phyloP scores from a whole-genome alignment of 1,139 yeast species.

The Hyphopichia fennica region DNA sequence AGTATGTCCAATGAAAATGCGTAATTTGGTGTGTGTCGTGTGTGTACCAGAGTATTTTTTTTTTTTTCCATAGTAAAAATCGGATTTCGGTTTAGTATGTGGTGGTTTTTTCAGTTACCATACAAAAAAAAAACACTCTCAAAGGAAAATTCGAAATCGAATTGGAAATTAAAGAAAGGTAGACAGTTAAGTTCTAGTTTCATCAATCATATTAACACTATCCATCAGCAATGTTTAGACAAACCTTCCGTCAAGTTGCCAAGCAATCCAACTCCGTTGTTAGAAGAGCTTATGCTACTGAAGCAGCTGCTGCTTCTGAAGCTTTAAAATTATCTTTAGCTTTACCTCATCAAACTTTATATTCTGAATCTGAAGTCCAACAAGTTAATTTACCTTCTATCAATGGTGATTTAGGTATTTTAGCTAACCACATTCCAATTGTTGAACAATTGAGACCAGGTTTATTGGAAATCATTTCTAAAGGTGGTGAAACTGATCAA shows the following conservation, averaged over 20 bases:
- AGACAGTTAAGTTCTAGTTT: neutral
- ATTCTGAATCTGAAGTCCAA: constrained; percentile 53
- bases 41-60: neutral
- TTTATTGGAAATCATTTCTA: constrained; percentile 85
- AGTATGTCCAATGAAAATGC: neutral
- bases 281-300: constrained; percentile 89
- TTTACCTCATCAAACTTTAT: constrained; percentile 77
- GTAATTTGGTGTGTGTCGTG: neutral
- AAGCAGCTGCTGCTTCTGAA: constrained; percentile 69
- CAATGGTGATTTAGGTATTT: constrained; percentile 95
- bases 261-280: constrained; percentile 62
- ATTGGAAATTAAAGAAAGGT: neutral
- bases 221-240: constrained; percentile 58
- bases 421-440: constrained; percentile 97
- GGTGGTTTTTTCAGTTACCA: neutral
- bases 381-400: constrained; percentile 97
- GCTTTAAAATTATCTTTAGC: constrained; percentile 87
- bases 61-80: neutral
- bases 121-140: neutral
- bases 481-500: constrained; percentile 71
- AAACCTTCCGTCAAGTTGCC: constrained; percentile 63
- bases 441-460: constrained; percentile 98
- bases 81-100: neutral
- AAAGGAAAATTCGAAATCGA: neutral
- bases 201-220: neutral